Base-by-base conservation (phyloP, 2,329 filamentous ascomycete species). In the Clonostachys chloroleuca region DNA sequence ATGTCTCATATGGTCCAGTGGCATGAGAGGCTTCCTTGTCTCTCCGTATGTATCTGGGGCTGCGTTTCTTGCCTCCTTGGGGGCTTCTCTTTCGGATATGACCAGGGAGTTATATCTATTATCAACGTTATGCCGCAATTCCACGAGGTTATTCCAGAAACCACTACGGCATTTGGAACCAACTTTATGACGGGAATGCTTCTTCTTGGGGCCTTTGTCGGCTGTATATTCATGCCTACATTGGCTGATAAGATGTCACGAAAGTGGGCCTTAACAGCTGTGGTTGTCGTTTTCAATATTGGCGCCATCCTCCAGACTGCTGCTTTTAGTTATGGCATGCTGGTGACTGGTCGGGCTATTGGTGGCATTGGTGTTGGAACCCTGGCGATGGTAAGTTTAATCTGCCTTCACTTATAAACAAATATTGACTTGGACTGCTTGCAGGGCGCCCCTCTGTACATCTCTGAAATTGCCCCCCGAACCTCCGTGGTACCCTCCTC, bases 401-500 rank as follows among this genome's bases (percentile, higher is more conserved):
- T 8, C 24, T 24, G 3, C 7, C 24, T 24, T 24, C 6, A 24
- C 24, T 24, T 24, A 24, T 24, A 2, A 24, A 24, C 24, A 24
- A 24, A 24, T 9, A 2, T 7, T 24, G 24, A 24, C 24, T 24
- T 8, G 24, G 7, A 24, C 24, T 2, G 24, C 24, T 59, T 33
- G 53, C 59, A 42, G 77, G 36, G 36, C 16, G 36, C 36, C 13
- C 72, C 66, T 10, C 65, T 70, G 5, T 67, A 67, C 52, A 78
- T 70, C 51, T 67, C 69, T 40, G 73, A 75, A 51, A 67, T 75
- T 9, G 70, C 73, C 0, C 72, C 73, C 70, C 73, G 1, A 69
- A 73, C 30, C 66, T 75, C 4, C 72, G 74, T 5, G 73, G 74
- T 5, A 66, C 68, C 0, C 58, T 77, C 3, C 66, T 76, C 0